Percentiles rank a stretch among this genome's conserved stretches.
Conservation (phyloP, 1,284 basidiomycete genomes). For the Golubevia pallescens region DNA sequence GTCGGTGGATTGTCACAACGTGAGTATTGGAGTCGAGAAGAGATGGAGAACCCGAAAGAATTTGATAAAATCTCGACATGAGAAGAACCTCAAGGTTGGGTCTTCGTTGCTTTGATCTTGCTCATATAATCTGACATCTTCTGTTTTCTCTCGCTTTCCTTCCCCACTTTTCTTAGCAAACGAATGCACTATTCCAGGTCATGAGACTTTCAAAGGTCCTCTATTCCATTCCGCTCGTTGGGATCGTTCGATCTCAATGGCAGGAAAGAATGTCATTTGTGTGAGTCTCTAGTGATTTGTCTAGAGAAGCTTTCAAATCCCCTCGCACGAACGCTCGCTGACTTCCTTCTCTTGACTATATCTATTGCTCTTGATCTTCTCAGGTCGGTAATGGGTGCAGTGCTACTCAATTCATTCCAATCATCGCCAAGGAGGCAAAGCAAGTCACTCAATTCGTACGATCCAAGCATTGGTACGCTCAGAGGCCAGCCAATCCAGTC, state of each 20-base stretch:
- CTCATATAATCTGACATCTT: too few species aligned
- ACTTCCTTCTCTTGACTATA: neutral
- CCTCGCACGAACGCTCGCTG: neutral
- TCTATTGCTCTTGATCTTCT: neutral
- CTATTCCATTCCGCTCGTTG: slow-evolving; percentile 57
- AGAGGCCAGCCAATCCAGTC: slow-evolving; percentile 32
- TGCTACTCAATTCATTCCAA: slow-evolving; percentile 49
- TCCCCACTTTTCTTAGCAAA: slow-evolving; percentile 31
- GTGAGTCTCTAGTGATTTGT: slow-evolving; percentile 18
- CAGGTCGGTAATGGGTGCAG: slow-evolving; percentile 22
- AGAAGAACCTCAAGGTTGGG: too few species aligned
- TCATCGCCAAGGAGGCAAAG: slow-evolving; percentile 38
- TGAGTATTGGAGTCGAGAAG: too few species aligned
- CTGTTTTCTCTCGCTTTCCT: too few species aligned
- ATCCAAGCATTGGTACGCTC: slow-evolving; percentile 54
- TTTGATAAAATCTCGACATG: too few species aligned
- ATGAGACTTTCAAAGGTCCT: slow-evolving; percentile 37
- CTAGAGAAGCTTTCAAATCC: too few species aligned
- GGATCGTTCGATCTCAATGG: slow-evolving; percentile 48
- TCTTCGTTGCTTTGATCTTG: too few species aligned
- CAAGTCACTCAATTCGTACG: slow-evolving; percentile 48
- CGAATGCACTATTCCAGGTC: slow-evolving; percentile 40
- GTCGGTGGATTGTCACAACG: slow-evolving; percentile 42
- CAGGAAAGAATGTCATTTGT: slow-evolving; percentile 52
- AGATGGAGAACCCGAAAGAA: too few species aligned